phyloP scores from a whole-genome alignment of 495 filamentous ascomycete genomes.

The Penicillium fimorum region DNA sequence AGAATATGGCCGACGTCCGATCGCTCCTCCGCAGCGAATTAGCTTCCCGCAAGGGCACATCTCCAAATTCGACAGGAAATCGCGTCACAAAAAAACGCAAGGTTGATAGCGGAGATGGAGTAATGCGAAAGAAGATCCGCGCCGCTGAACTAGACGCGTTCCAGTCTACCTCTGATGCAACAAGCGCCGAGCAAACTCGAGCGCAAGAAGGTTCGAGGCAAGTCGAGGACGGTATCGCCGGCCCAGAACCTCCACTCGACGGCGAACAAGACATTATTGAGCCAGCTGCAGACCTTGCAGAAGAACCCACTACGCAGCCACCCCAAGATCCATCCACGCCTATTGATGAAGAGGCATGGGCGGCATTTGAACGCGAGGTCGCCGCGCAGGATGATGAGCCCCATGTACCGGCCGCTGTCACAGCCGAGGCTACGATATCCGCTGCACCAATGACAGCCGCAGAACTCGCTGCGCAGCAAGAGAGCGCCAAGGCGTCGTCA shows the following conservation, averaged over 20 bases:
- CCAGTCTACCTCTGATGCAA: conserved; percentile 23
- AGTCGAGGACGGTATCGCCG: conserved; percentile 30
- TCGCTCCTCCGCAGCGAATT: conserved; percentile 80
- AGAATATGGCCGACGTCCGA: conserved; percentile 77
- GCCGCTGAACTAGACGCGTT: conserved; percentile 32
- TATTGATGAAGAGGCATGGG: conserved; percentile 85
- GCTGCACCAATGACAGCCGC: conserved; percentile 66
- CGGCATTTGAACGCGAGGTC: conserved; percentile 86
- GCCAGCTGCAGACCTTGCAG: conserved; percentile 12
- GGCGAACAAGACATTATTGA: conserved; percentile 16
- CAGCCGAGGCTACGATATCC: conserved; percentile 58
- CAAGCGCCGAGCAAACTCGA: conserved; percentile 23
- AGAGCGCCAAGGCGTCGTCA: conserved; percentile 54
- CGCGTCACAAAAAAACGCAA: conserved; percentile 58
- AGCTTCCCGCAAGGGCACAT: conserved; percentile 66
- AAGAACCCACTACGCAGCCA: conserved; percentile 18
- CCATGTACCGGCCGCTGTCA: conserved; percentile 33
- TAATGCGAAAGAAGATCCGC: conserved; percentile 50
- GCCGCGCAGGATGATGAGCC: conserved; percentile 50
- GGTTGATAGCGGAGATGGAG: conserved; percentile 47
- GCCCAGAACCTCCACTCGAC: conserved; percentile 28
- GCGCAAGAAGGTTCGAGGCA: conserved; percentile 29
- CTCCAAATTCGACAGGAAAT: conserved; percentile 37
- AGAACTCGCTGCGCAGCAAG: conserved; percentile 66
- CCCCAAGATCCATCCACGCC: conserved; percentile 19